Base-by-base conservation (phyloP, 1,139 yeast genomes). In the Pichia sp. region DNA sequence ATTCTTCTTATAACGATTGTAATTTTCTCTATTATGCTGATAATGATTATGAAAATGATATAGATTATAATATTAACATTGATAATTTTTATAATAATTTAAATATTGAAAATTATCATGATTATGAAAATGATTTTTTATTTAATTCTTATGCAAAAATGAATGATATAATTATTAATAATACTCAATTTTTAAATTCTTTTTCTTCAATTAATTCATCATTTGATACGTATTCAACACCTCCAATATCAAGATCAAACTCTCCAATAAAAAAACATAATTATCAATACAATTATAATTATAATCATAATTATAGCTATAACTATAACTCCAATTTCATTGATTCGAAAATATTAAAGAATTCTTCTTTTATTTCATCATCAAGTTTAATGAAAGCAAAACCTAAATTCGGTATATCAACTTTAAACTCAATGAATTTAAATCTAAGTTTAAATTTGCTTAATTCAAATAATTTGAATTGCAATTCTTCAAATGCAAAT, bases 171-270 rank as follows among this genome's bases (percentile, higher is more conserved):
- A 24, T 46, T 10, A 26, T 39, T 7, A 28, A 37, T 8, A 40
- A 46, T 32, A 40, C 33, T 10, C 20, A 29, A 6, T 43, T 37
- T 22, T 23, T 25, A 25, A 40, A 40, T 12, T 43, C 49, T 2
- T 37, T 34, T 27, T 34, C 46, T n/a, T 46, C 49, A n/a, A 9
- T 43, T 2, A 43, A 39, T 29, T 46, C 46, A 10, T 42, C 49
- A 6, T 20, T 43, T 5, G 48, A 45, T 24, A 34, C 32, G 32
- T 32, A 25, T 11, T 37, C 43, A 6, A 30, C 44, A 8, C 43
- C 46, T 7, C 43, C 46, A 16, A 34, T 42, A 10, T 39, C 48
- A 26, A 39, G 48, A 26, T 31, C 43, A 24, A 28, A 26, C 12
- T 34, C 48, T 12, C 48, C 48, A 9, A 20, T 45, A 29, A 16